Evolutionary conservation across 208 protist species (phyloP).

Genomic region (Ichthyophonus hoferi): DNA sequence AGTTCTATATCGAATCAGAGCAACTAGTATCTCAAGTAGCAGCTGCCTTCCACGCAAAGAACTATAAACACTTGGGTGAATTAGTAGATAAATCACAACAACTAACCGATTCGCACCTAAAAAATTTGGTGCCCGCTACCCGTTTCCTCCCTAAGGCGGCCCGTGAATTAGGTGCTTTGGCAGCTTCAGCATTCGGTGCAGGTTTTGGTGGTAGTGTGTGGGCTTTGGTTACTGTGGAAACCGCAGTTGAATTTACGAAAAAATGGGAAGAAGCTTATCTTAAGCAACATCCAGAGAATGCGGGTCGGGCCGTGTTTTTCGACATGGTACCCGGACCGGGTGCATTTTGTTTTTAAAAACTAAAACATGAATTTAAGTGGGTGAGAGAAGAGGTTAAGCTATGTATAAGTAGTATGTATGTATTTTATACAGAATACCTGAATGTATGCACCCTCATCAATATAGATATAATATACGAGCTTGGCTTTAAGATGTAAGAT

Average conservation of each 20-base stretch:
- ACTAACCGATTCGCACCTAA: neutral
- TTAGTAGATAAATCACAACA: conserved; percentile 7
- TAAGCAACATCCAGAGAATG: conserved; percentile 15
- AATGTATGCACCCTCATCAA: no score
- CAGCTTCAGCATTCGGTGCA: neutral
- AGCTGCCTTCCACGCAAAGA: neutral
- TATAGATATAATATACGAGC: no score
- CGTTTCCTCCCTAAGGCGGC: neutral
- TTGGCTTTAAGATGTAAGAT: no score
- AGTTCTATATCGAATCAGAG: conserved; percentile 17
- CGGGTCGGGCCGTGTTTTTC: conserved; percentile 49
- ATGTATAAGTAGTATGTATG: no score
- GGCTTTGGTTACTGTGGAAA: neutral
- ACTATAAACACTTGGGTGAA: neutral
- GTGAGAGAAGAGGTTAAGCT: no score
- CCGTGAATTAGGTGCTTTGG: conserved; percentile 5
- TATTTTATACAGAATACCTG: no score
- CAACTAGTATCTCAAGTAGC: neutral
- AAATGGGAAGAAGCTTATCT: neutral
- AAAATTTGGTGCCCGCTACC: neutral
- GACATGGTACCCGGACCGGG: conserved; percentile 21
- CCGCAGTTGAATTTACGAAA: neutral
- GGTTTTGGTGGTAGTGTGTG: conserved; percentile 24
- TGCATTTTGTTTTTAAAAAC: conserved; percentile 22
- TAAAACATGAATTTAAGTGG: conserved; percentile 57